A percentile compares a stretch with the other conserved stretches of the same genome.
These are phyloP conservation scores for Phaffomyces opuntiae DNA, from an alignment of 805 yeast species.

Conservation along the genomic window DNA sequence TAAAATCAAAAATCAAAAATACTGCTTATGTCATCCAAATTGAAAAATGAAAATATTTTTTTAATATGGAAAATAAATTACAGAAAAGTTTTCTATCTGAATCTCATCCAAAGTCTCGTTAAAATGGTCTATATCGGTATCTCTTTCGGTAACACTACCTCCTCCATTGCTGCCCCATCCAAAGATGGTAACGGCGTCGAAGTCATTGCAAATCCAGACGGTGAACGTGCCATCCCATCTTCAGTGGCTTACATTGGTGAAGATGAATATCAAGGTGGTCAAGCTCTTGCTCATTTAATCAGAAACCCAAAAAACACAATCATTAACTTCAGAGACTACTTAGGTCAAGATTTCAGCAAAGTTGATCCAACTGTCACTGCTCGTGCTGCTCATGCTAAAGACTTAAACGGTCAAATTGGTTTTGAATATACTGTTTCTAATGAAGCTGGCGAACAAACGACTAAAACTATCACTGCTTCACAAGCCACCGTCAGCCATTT, in stretches of 20 bases:
- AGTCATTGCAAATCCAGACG: constrained; percentile 98
- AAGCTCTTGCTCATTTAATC: constrained; percentile 85
- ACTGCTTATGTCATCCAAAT: too few relatives aligned
- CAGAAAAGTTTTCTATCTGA: background rate
- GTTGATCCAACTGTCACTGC: constrained; percentile 60
- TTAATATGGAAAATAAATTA: background rate
- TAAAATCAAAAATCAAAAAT: background rate
- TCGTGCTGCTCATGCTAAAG: constrained; percentile 60
- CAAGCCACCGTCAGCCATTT: constrained; percentile 83
- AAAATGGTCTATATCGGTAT: constrained; percentile 69
- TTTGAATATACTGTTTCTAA: constrained; percentile 42
- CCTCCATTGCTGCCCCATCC: constrained; percentile 84
- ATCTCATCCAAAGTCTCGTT: background rate
- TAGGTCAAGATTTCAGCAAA: constrained; percentile 68
- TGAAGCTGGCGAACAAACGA: constrained; percentile 35
- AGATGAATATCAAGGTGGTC: constrained; percentile 96
- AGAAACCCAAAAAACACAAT: constrained; percentile 87
- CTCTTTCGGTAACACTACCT: constrained; percentile 92
- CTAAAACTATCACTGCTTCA: constrained; percentile 57
- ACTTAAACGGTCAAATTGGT: constrained; percentile 60
- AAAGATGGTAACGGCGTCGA: constrained; percentile 82
- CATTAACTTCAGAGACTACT: constrained; percentile 86
- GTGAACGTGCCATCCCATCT: constrained; percentile 95
- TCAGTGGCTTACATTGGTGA: constrained; percentile 85
- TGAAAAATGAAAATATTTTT: constrained; percentile 1